phyloP scores from a whole-genome alignment of 139 green algal genomes.

The Closterium sp. region DNA sequence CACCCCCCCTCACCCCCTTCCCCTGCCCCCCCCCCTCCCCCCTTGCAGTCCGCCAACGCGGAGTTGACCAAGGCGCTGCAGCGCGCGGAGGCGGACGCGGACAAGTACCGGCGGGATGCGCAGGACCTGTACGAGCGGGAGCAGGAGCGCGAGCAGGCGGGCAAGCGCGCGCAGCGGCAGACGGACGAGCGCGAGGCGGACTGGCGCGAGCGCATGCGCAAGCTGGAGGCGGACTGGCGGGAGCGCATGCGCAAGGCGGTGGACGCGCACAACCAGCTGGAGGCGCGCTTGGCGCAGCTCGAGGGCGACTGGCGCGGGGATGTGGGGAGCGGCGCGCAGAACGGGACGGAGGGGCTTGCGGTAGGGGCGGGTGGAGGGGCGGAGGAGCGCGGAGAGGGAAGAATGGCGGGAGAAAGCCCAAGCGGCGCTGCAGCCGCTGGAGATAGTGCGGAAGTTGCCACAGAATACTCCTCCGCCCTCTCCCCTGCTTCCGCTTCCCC shows the following conservation, averaged over 20 bases:
- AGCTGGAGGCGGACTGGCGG: constrained; percentile 20
- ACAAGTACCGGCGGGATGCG: constrained; percentile 35
- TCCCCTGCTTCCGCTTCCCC: neutral
- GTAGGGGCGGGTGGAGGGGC: neutral
- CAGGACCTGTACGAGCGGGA: constrained; percentile 30
- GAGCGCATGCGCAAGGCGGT: constrained; percentile 26
- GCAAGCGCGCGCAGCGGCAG: constrained; percentile 10
- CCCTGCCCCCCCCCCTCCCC: too few relatives aligned
- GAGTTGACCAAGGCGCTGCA: constrained; percentile 8
- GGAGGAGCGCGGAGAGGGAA: neutral
- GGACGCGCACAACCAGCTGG: constrained; percentile 14
- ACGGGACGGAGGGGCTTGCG: neutral
- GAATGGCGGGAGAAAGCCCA: neutral
- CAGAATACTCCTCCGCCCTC: neutral
- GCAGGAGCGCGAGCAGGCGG: constrained; percentile 1
- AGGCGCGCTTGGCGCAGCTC: constrained; percentile 9
- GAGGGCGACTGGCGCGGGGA: neutral
- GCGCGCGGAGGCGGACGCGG: constrained; percentile 1
- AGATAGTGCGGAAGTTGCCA: neutral
- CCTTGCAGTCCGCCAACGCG: neutral
- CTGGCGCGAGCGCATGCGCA: neutral
- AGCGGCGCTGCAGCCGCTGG: neutral
- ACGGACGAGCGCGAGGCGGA: constrained; percentile 20
- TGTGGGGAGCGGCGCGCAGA: neutral
- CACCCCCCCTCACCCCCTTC: too few relatives aligned